Conservation (phyloP, 1,284 basidiomycete genomes). For the Malassezia nana region DNA sequence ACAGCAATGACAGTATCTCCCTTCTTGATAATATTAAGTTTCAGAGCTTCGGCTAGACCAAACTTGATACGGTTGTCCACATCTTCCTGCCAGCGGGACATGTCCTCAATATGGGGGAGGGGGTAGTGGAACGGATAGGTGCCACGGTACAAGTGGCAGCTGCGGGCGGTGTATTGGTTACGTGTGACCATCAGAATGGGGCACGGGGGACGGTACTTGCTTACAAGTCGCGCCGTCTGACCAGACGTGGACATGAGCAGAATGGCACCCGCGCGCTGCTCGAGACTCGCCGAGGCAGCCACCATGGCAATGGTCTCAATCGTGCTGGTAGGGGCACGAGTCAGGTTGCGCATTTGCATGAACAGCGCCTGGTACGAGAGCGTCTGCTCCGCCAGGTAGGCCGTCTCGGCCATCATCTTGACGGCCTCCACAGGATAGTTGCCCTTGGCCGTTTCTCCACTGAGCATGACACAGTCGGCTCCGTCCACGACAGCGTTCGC, state of each 20-base stretch:
- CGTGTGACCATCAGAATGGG: conserved; percentile 84
- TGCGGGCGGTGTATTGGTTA: conserved; percentile 86
- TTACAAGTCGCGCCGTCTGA: conserved; percentile 87
- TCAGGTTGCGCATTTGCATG: conserved; percentile 52
- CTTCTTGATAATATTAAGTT: conserved; percentile 75
- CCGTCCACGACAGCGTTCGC: conserved; percentile 48
- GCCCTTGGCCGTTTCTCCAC: conserved; percentile 48
- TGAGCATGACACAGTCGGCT: conserved; percentile 48
- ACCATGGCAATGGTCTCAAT: conserved; percentile 47
- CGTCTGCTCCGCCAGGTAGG: conserved; percentile 45
- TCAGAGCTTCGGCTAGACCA: conserved; percentile 77
- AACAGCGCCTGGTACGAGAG: conserved; percentile 46
- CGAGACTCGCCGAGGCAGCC: conserved; percentile 43
- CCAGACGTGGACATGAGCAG: conserved; percentile 86
- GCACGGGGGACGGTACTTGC: conserved; percentile 87
- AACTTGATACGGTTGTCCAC: conserved; percentile 59
- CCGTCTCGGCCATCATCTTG: conserved; percentile 49
- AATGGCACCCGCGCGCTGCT: conserved; percentile 54
- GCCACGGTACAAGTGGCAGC: conserved; percentile 91
- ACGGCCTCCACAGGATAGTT: conserved; percentile 51
- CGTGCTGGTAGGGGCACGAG: conserved; percentile 42
- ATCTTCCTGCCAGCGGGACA: conserved; percentile 93
- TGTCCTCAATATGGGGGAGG: conserved; percentile 71
- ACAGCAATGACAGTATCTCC: conserved; percentile 86
- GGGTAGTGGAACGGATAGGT: conserved; percentile 96